These are phyloP conservation scores for Tylopilus sp. DNA, from an alignment of 768 basidiomycete species.

Conservation along the genomic window DNA sequence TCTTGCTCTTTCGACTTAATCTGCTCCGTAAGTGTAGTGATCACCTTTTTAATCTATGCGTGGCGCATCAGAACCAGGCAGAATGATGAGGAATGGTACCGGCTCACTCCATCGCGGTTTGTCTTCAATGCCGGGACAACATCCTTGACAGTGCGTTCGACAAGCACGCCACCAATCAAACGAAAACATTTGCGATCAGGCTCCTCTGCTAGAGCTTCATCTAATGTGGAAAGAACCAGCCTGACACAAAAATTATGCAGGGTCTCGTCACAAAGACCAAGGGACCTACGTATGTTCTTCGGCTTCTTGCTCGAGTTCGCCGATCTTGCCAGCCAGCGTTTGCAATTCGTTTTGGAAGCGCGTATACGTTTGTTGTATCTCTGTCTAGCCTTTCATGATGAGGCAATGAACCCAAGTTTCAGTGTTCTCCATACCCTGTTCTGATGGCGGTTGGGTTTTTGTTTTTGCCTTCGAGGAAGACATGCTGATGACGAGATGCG, in stretches of 20 bases:
- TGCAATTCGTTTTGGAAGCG: conserved; percentile 87
- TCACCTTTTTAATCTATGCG: conserved; percentile 75
- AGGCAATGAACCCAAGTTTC: conserved; percentile 18
- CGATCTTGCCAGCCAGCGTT: conserved; percentile 89
- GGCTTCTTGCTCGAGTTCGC: conserved; percentile 92
- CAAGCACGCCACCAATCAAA: conserved; percentile 91
- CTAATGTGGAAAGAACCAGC: conserved; percentile 82
- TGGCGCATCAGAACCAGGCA: conserved; percentile 7
- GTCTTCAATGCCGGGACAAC: conserved; percentile 87
- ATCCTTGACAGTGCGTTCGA: conserved; percentile 93
- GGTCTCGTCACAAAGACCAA: neutral
- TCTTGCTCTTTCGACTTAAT: conserved; percentile 88
- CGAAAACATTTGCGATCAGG: conserved; percentile 95
- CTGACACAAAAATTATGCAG: conserved; percentile 38
- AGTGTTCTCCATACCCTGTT: conserved; percentile 57
- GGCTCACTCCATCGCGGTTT: conserved; percentile 81
- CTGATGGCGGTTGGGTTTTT: conserved; percentile 55
- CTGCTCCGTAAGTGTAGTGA: conserved; percentile 74
- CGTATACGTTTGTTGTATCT: conserved; percentile 79
- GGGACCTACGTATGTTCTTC: conserved; percentile 86
- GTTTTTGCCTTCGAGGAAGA: conserved; percentile 55
- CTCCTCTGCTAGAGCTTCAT: conserved; percentile 76
- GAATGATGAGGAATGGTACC: neutral
- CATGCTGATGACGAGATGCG: conserved; percentile 39
- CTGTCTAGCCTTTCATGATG: conserved; percentile 55